phyloP scores from a whole-genome alignment of 2,329 filamentous ascomycete species.

The Thielaviopsis ethacetica region DNA sequence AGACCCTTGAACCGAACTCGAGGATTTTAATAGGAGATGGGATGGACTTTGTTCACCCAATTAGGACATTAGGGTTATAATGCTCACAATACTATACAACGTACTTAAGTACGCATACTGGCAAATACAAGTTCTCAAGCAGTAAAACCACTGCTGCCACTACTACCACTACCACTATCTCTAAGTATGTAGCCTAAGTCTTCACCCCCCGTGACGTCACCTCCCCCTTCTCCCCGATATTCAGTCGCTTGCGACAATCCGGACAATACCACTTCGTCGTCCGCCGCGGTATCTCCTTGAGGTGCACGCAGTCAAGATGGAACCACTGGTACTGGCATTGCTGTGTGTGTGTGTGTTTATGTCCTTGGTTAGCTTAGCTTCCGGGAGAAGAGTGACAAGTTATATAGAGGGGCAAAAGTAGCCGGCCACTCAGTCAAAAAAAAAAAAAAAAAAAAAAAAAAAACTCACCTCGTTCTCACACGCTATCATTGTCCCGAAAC shows the following conservation, averaged over 20 bases:
- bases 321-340: conserved; percentile 76
- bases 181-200: conserved; percentile 24
- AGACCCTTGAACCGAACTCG: too few relatives aligned
- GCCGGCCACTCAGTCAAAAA: too few relatives aligned
- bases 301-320: conserved; percentile 59
- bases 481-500: conserved; percentile 68
- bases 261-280: conserved; percentile 78
- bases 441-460: conserved; percentile 5
- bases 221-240: conserved; percentile 47
- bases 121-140: too few relatives aligned
- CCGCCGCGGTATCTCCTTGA: conserved; percentile 50
- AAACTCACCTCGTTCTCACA: conserved; percentile 63
- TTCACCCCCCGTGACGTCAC: conserved; percentile 41
- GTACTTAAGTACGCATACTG: too few relatives aligned
- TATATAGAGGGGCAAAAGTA: too few relatives aligned
- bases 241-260: conserved; percentile 48
- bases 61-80: too few relatives aligned
- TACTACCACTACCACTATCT: too few relatives aligned
- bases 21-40: too few relatives aligned
- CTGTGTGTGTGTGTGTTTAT: too few relatives aligned
- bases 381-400: too few relatives aligned
- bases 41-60: too few relatives aligned
- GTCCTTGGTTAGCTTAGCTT: conserved; percentile 13
- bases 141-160: neutral
- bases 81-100: too few relatives aligned